These are phyloP conservation scores for Cercophora newfieldiana DNA, from an alignment of 495 filamentous ascomycete species.

Conservation along the genomic window DNA sequence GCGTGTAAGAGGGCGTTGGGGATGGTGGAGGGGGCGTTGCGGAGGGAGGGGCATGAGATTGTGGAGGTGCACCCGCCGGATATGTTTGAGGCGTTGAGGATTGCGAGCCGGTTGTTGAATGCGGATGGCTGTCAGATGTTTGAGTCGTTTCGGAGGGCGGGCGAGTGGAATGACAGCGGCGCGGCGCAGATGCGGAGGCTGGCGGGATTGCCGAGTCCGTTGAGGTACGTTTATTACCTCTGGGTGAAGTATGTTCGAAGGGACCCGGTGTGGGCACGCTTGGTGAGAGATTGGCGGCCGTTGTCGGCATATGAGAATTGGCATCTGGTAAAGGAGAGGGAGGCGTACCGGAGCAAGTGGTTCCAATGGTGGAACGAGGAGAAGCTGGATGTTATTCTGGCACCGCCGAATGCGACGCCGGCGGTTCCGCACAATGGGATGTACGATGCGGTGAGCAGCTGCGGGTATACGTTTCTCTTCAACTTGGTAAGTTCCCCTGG, in stretches of 20 bases:
- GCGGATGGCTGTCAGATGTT: slow-evolving; percentile 86
- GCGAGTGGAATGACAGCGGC: slow-evolving; percentile 80
- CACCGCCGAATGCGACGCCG: slow-evolving; percentile 86
- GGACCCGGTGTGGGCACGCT: slow-evolving; percentile 74
- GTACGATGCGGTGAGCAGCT: slow-evolving; percentile 81
- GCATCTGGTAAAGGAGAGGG: slow-evolving; percentile 74
- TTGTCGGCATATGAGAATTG: slow-evolving; percentile 76
- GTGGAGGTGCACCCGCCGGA: slow-evolving; percentile 65
- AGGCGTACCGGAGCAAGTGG: slow-evolving; percentile 74
- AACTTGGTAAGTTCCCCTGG: slow-evolving; percentile 61
- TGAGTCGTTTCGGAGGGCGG: slow-evolving; percentile 68
- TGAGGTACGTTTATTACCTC: slow-evolving; percentile 85
- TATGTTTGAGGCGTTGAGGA: slow-evolving; percentile 71
- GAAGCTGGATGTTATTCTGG: slow-evolving; percentile 75
- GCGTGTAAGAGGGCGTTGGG: slow-evolving; percentile 78
- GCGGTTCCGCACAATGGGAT: slow-evolving; percentile 87
- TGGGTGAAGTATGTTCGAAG: slow-evolving; percentile 81
- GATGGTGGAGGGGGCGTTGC: slow-evolving; percentile 66
- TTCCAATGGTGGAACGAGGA: slow-evolving; percentile 78
- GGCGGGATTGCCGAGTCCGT: slow-evolving; percentile 68
- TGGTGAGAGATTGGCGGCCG: slow-evolving; percentile 69
- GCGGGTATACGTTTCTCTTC: slow-evolving; percentile 95
- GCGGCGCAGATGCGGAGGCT: slow-evolving; percentile 71
- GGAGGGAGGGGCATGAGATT: slow-evolving; percentile 71
- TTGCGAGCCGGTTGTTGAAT: slow-evolving; percentile 85